These are phyloP conservation scores for Ceratocystis ficicola DNA, from an alignment of 2,329 filamentous ascomycete genomes.

Conservation along the genomic window DNA sequence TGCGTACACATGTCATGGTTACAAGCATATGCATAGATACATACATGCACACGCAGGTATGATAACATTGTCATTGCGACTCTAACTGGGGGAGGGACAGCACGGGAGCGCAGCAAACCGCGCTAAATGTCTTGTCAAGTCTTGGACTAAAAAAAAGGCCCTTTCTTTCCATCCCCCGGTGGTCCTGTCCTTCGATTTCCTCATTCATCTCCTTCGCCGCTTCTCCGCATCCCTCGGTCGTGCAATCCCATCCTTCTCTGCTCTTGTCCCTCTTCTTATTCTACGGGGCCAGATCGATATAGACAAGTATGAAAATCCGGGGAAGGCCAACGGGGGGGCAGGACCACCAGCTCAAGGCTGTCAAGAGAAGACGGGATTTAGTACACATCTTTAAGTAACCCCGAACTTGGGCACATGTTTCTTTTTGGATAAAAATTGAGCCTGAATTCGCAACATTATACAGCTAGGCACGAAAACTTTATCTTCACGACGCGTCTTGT, in stretches of 20 bases:
- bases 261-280: background rate
- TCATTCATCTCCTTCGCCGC: background rate
- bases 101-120: background rate
- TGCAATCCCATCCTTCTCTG: background rate
- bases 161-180: background rate
- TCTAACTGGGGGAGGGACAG: background rate
- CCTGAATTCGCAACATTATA: background rate
- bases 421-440: slow-evolving; percentile 1
- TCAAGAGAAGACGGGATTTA: background rate
- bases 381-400: background rate
- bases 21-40: background rate
- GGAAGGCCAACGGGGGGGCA: slow-evolving; percentile 6
- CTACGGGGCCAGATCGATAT: background rate
- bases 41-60: background rate
- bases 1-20: background rate
- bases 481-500: slow-evolving; percentile 9
- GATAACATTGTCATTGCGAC: background rate
- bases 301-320: slow-evolving; percentile 12
- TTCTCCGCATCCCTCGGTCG: background rate
- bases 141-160: background rate
- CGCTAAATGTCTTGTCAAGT: slow-evolving; percentile 1
- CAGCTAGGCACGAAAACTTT: slow-evolving; percentile 1
- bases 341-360: slow-evolving; percentile 1
- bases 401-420: background rate
- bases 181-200: background rate